phyloP scores from a whole-genome alignment of 805 yeast species.

The Saccharomycopsis malanga region DNA sequence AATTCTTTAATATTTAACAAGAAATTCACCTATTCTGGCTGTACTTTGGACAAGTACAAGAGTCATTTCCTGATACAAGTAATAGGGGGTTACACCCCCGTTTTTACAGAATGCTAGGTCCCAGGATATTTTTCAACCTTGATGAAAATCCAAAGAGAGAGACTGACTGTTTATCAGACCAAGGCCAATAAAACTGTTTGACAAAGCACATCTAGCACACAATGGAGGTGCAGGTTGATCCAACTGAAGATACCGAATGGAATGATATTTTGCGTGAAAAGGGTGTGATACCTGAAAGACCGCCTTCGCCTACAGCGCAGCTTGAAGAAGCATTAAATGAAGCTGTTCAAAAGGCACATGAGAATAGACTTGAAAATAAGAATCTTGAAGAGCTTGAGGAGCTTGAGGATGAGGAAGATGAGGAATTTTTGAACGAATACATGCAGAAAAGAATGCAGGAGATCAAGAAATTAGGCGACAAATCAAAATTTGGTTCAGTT shows the following conservation, averaged over 20 bases:
- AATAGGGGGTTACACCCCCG: no score
- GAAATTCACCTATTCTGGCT: no score
- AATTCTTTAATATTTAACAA: no score
- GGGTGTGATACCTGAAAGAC: slow-evolving; percentile 88
- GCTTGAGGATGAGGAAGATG: slow-evolving; percentile 88
- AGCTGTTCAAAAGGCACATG: slow-evolving; percentile 73
- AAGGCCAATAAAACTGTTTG: not conserved
- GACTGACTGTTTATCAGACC: no score
- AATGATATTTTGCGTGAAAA: slow-evolving; percentile 86
- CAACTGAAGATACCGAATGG: slow-evolving; percentile 98
- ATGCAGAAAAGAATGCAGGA: slow-evolving; percentile 74
- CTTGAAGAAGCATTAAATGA: slow-evolving; percentile 84
- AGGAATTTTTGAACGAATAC: slow-evolving; percentile 75
- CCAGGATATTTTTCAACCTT: not conserved
- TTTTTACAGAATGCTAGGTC: not conserved
- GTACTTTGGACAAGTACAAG: not conserved
- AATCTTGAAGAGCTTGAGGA: slow-evolving; percentile 78
- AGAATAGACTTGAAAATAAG: slow-evolving; percentile 70
- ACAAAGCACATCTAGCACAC: not conserved
- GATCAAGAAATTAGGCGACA: slow-evolving; percentile 49
- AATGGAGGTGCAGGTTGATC: slow-evolving; percentile 74
- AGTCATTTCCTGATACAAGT: no score
- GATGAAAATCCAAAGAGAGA: no score
- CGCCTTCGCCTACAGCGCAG: slow-evolving; percentile 81
- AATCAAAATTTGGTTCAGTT: slow-evolving; percentile 64